These are phyloP conservation scores for Trebouxiophyceae sp. DNA, from an alignment of 163 green algal species.

Conservation along the genomic window DNA sequence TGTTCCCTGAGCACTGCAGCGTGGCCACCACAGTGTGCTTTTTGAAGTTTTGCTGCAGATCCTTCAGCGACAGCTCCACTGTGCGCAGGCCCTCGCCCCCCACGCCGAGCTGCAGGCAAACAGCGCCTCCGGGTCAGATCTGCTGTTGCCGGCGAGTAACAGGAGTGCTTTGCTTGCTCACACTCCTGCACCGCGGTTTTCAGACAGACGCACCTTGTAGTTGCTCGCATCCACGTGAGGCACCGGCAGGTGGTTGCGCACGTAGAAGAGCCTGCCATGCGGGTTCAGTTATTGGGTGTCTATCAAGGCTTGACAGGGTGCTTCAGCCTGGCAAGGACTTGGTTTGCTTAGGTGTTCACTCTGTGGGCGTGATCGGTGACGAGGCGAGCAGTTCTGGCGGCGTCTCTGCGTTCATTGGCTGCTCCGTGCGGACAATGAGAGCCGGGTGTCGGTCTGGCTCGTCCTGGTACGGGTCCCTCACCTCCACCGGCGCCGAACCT, in stretches of 20 bases:
- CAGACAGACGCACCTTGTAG: constrained; percentile 36
- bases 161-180: neutral
- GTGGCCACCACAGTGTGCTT: constrained; percentile 64
- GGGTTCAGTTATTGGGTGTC: constrained; percentile 69
- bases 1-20: constrained; percentile 74
- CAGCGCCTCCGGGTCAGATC: neutral
- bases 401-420: constrained; percentile 72
- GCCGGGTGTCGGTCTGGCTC: constrained; percentile 51
- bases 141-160: neutral
- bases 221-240: constrained; percentile 47
- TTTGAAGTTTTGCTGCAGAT: constrained; percentile 67
- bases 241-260: constrained; percentile 85
- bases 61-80: constrained; percentile 55
- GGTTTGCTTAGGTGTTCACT: no score
- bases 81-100: constrained; percentile 52
- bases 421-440: constrained; percentile 44
- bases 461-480: constrained; percentile 59
- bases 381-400: constrained; percentile 48
- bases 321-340: no score
- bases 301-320: no score
- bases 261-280: no score
- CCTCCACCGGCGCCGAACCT: neutral
- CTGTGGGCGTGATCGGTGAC: no score
- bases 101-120: constrained; percentile 26
- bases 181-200: neutral